These are phyloP conservation scores for Fennellomyces sp. DNA, from an alignment of 371 early-diverging fungal genomes.

Conservation along the genomic window DNA sequence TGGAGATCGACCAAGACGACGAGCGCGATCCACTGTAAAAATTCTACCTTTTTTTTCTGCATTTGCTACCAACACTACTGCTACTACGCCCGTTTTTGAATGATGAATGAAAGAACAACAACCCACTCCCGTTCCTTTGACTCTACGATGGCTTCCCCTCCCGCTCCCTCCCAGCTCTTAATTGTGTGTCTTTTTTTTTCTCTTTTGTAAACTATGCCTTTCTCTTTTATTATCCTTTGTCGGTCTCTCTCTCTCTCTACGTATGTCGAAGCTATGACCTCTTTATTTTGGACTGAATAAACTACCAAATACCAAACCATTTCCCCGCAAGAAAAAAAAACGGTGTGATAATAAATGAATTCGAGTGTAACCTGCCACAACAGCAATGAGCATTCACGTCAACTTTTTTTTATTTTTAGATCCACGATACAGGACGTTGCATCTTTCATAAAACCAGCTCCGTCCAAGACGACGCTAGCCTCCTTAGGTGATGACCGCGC, in stretches of 20 bases:
- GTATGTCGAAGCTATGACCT: neutral
- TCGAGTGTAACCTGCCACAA: slow-evolving; percentile 4
- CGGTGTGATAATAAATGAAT: neutral
- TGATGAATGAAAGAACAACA: too few species aligned
- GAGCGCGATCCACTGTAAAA: neutral
- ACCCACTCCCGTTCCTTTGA: too few species aligned
- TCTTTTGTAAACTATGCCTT: slow-evolving; percentile 4
- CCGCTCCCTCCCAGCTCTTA: too few species aligned
- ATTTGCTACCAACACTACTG: too few species aligned
- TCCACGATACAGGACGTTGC: too few species aligned
- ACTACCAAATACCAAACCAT: neutral
- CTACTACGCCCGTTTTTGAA: too few species aligned
- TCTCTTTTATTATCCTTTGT: neutral
- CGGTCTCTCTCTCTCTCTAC: slow-evolving; percentile 10
- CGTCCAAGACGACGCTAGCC: too few species aligned
- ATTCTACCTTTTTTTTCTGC: neutral
- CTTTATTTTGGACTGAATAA: neutral
- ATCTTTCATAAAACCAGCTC: too few species aligned
- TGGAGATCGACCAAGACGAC: slow-evolving; percentile 7
- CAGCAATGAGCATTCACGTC: neutral
- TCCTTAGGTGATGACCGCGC: slow-evolving; percentile 58
- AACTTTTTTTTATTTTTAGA: slow-evolving; percentile 4
- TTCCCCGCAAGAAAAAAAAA: neutral
- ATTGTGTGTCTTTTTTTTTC: slow-evolving; percentile 4
- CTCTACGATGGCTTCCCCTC: too few species aligned